phyloP scores from a whole-genome alignment of 345 rosid species.

The Combretum micranthum region DNA sequence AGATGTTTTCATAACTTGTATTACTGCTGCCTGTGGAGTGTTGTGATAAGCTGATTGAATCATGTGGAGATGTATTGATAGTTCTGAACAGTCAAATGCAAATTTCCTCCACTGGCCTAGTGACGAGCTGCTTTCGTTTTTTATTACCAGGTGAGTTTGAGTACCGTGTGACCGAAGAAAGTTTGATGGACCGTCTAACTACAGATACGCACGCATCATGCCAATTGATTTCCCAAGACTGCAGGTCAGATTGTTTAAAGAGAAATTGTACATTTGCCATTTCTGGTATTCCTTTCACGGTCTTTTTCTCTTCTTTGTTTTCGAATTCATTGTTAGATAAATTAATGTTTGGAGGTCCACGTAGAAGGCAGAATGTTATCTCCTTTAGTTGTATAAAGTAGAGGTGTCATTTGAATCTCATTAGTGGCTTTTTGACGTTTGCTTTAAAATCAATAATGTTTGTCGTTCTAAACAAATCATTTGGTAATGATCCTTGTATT shows the following conservation, averaged over 20 bases:
- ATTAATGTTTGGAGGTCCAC: no score
- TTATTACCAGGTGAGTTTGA: conserved; percentile 44
- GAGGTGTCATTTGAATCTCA: no score
- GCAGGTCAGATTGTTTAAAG: conserved; percentile 42
- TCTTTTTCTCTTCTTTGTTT: neutral
- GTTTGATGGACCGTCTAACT: conserved; percentile 63
- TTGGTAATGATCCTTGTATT: no score
- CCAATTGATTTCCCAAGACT: conserved; percentile 34
- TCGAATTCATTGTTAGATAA: neutral
- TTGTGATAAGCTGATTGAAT: neutral
- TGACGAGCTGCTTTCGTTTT: neutral
- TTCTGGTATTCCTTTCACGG: neutral
- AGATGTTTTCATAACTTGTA: no score
- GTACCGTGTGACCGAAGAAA: conserved; percentile 67
- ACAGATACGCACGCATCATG: conserved; percentile 54
- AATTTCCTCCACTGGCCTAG: neutral
- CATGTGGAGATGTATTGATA: neutral
- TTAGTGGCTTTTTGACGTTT: no score
- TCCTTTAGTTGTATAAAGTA: no score
- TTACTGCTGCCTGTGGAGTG: no score
- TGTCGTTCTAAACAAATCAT: no score
- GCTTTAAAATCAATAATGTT: no score
- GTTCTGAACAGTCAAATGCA: no score
- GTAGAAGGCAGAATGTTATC: no score
- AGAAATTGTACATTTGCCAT: neutral